phyloP scores from a whole-genome alignment of 1,139 yeast species.

The Yamadazyma taylorii region DNA sequence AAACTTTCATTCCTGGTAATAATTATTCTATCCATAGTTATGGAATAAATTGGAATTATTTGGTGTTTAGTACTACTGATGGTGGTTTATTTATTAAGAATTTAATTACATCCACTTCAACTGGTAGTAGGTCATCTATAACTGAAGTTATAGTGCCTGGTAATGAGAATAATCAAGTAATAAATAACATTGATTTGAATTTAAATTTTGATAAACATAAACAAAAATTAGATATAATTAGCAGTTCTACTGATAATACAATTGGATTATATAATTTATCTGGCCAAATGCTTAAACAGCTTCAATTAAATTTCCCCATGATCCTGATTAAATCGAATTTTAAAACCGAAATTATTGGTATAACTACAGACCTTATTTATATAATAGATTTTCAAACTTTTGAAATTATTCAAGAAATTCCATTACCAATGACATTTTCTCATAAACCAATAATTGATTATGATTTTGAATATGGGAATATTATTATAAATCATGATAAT shows the following conservation, averaged over 20 bases:
- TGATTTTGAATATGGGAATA: conserved; percentile 54
- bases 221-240: conserved; percentile 26
- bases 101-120: conserved; percentile 34
- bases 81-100: conserved; percentile 37
- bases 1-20: conserved; percentile 40
- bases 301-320: conserved; percentile 19
- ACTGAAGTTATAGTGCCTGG: conserved; percentile 14
- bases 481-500: conserved; percentile 29
- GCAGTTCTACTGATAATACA: conserved; percentile 27
- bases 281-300: conserved; percentile 11
- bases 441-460: conserved; percentile 29
- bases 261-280: conserved; percentile 28
- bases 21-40: conserved; percentile 22
- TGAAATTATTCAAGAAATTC: conserved; percentile 11
- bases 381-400: conserved; percentile 23
- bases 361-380: conserved; percentile 19
- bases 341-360: conserved; percentile 24
- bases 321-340: conserved; percentile 35
- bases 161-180: conserved; percentile 12
- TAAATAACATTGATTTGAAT: conserved; percentile 25
- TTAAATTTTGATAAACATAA: conserved; percentile 25
- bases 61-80: conserved; percentile 27
- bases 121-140: conserved; percentile 26
- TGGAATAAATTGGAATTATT: conserved; percentile 35
- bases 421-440: background rate